Conservation (phyloP, 352 stramenopile species). For the Phytopythium mirpurense region DNA sequence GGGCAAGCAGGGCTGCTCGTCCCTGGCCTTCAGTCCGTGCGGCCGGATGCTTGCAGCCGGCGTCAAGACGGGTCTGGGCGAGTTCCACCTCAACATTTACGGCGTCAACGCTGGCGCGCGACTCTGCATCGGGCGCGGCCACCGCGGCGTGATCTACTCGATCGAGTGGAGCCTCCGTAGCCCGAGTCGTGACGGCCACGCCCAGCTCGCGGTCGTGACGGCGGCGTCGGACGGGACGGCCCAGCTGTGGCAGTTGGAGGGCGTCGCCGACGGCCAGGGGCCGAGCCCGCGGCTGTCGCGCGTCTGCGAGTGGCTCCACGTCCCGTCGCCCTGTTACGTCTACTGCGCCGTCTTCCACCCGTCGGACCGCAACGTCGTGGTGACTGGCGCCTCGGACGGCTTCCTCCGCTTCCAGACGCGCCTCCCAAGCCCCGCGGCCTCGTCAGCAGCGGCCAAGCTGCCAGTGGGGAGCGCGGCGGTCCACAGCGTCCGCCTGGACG, state of each 20-base stretch:
- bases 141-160: slow-evolving; percentile 53
- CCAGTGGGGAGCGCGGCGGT: slow-evolving; percentile 30
- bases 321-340: slow-evolving; percentile 48
- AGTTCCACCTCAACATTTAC: slow-evolving; percentile 45
- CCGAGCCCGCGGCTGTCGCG: slow-evolving; percentile 6
- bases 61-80: slow-evolving; percentile 22
- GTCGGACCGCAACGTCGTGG: slow-evolving; percentile 14
- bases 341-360: slow-evolving; percentile 60
- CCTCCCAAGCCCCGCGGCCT: slow-evolving; percentile 2
- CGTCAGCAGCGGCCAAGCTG: slow-evolving; percentile 5
- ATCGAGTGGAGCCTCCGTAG: slow-evolving; percentile 36
- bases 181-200: slow-evolving; percentile 7
- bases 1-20: slow-evolving; percentile 50
- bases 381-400: slow-evolving; percentile 53
- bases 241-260: slow-evolving; percentile 31
- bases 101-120: slow-evolving; percentile 32
- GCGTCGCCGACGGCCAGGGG: neutral
- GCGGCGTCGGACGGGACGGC: slow-evolving; percentile 56
- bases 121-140: slow-evolving; percentile 30
- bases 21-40: slow-evolving; percentile 54
- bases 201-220: slow-evolving; percentile 22
- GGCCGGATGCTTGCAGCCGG: slow-evolving; percentile 47
- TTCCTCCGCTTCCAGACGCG: slow-evolving; percentile 34
- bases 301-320: slow-evolving; percentile 47
- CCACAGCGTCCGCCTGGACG: slow-evolving; percentile 49